Evolutionary conservation across 2,329 filamentous ascomycete genomes (phyloP).

Genomic region (Fusarium sp.): DNA sequence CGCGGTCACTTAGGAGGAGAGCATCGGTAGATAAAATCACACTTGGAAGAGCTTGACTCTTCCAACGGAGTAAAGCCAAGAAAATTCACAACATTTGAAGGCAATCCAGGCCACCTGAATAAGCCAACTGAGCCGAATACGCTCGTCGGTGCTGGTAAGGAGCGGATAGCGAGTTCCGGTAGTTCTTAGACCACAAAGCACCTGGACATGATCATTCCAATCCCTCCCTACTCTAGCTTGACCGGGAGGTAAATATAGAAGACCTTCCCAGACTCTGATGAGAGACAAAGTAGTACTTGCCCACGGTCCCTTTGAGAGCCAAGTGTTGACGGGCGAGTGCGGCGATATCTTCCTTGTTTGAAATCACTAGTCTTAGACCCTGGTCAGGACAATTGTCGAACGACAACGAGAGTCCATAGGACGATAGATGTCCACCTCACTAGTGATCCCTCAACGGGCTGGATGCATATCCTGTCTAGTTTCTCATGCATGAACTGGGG

Average conservation of each 20-base stretch:
- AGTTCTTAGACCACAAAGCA: neutral
- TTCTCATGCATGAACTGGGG: neutral
- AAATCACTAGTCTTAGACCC: neutral
- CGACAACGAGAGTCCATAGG: neutral
- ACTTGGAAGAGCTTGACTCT: neutral
- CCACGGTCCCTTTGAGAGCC: neutral
- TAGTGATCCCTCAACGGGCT: neutral
- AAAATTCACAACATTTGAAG: neutral
- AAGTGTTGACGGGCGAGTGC: neutral
- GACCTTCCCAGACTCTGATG: neutral
- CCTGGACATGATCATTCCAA: neutral
- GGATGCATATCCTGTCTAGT: neutral
- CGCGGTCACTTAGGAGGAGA: neutral
- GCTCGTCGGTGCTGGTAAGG: neutral
- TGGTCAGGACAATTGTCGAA: neutral
- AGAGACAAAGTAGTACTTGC: neutral
- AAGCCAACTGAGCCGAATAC: neutral
- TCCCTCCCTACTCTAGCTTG: neutral
- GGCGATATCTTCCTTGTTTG: neutral
- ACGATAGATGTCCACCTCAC: neutral
- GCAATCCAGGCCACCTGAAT: too few species aligned
- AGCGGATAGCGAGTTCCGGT: neutral
- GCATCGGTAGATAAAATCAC: neutral
- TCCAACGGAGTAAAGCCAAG: rapidly evolving
- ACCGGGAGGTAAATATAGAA: rapidly evolving